Evolutionary conservation across 177 flowering plant species (phyloP).

Genomic region (Vitis hybrid): DNA sequence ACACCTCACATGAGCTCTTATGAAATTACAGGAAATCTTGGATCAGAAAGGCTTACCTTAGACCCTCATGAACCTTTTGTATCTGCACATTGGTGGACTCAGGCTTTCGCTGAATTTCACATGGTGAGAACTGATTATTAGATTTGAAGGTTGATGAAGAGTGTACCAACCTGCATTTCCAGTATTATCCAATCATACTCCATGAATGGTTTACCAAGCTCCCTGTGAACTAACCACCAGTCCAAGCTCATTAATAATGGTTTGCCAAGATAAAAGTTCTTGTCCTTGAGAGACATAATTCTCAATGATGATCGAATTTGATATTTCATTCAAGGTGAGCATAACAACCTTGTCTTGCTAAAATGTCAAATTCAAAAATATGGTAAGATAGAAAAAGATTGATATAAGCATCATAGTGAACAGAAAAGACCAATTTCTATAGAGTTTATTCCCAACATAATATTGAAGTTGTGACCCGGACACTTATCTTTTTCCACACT

Average conservation of each 20-base stretch:
- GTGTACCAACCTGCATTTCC: too few relatives aligned
- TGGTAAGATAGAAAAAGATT: neutral
- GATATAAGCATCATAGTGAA: neutral
- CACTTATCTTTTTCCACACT: slow-evolving; percentile 23
- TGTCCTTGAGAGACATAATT: neutral
- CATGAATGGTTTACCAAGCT: too few relatives aligned
- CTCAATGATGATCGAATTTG: neutral
- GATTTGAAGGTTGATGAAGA: too few relatives aligned
- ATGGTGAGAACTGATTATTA: too few relatives aligned
- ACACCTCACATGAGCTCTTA: too few relatives aligned
- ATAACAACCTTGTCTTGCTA: neutral
- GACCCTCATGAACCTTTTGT: too few relatives aligned
- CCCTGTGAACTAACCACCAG: neutral
- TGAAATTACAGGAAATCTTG: too few relatives aligned
- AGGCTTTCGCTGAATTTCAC: too few relatives aligned
- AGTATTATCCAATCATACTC: too few relatives aligned
- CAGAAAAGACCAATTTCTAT: neutral
- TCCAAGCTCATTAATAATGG: neutral
- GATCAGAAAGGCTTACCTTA: too few relatives aligned
- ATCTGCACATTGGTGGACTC: too few relatives aligned
- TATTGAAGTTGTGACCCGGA: neutral
- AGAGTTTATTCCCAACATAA: neutral
- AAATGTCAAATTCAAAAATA: neutral
- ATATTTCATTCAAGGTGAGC: neutral
- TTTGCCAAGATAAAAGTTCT: neutral